A percentile compares a stretch with the other conserved stretches of the same genome.
phyloP scores from a whole-genome alignment of 768 basidiomycete genomes.

The Phanerochaete carnosa region DNA sequence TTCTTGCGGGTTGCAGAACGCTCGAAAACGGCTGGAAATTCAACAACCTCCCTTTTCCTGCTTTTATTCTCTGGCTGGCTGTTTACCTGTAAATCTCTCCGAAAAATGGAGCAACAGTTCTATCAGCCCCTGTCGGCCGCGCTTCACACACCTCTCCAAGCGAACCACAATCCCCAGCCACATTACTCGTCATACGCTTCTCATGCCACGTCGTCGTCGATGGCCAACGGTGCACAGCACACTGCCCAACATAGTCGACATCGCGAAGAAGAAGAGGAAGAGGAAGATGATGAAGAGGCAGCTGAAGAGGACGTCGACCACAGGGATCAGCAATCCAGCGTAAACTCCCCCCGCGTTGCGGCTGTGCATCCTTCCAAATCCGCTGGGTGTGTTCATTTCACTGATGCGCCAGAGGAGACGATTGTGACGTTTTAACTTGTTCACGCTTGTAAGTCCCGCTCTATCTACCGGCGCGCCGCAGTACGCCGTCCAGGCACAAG shows the following conservation, averaged over 20 bases:
- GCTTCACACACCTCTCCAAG: conserved; percentile 49
- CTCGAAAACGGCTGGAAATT: conserved; percentile 9
- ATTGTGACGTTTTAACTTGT: conserved; percentile 12
- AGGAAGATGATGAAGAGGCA: conserved; percentile 72
- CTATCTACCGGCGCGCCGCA: conserved; percentile 19
- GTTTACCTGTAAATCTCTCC: conserved; percentile 13
- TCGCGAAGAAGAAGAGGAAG: conserved; percentile 62
- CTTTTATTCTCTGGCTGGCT: conserved; percentile 12
- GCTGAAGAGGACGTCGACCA: conserved; percentile 63
- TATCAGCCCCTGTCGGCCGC: conserved; percentile 82
- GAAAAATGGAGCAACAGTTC: conserved; percentile 64
- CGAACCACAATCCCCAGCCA: conserved; percentile 21
- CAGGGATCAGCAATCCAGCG: conserved; percentile 24
- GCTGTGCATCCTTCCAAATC: conserved; percentile 23
- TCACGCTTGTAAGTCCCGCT: conserved; percentile 21
- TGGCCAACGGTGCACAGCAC: conserved; percentile 10
- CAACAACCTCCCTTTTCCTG: conserved; percentile 5
- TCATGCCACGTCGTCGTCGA: conserved; percentile 21
- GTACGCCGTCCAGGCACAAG: conserved; percentile 25
- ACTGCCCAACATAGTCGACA: conserved; percentile 2
- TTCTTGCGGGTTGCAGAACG: conserved; percentile 7
- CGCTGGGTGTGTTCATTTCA: conserved; percentile 25
- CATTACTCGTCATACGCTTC: conserved; percentile 25
- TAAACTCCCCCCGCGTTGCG: conserved; percentile 22
- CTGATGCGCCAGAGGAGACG: conserved; percentile 11